Percentiles rank a stretch among this genome's conserved stretches.
Conservation (phyloP, 495 filamentous ascomycete species). For the Trichocladium uniseriatum region DNA sequence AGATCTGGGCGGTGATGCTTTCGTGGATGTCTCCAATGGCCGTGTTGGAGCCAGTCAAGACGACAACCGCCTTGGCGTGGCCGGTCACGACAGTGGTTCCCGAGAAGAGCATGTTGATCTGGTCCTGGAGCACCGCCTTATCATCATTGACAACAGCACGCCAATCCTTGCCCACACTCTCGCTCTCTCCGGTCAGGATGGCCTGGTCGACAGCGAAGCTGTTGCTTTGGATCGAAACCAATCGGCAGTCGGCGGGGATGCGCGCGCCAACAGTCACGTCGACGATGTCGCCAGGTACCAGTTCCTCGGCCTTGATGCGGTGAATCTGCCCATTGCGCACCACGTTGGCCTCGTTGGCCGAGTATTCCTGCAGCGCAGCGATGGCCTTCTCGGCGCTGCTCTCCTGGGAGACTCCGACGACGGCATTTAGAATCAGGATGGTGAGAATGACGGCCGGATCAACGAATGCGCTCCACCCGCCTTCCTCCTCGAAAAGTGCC, state of each 20-base stretch:
- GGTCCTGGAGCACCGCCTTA: slow-evolving; percentile 93
- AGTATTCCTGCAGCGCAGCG: slow-evolving; percentile 97
- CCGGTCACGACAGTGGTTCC: slow-evolving; percentile 96
- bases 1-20: slow-evolving; percentile 96
- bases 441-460: slow-evolving; percentile 96
- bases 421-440: slow-evolving; percentile 90
- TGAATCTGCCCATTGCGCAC: slow-evolving; percentile 66
- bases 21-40: slow-evolving; percentile 99
- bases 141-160: slow-evolving; percentile 55
- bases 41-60: slow-evolving; percentile 80
- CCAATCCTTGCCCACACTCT: slow-evolving; percentile 86
- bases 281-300: slow-evolving; percentile 93
- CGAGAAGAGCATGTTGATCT: slow-evolving; percentile 96
- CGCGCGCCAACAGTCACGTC: slow-evolving; percentile 85
- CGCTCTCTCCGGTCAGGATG: slow-evolving; percentile 95
- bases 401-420: slow-evolving; percentile 97
- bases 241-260: slow-evolving; percentile 91
- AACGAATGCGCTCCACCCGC: slow-evolving; percentile 96
- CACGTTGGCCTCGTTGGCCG: slow-evolving; percentile 94
- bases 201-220: slow-evolving; percentile 94
- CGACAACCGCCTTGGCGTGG: slow-evolving; percentile 85
- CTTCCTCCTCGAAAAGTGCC: slow-evolving; percentile 85
- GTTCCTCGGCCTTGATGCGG: slow-evolving; percentile 81
- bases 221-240: slow-evolving; percentile 91
- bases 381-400: slow-evolving; percentile 98